Conservation (phyloP, 116 monocot species). For the Zostera marina region DNA sequence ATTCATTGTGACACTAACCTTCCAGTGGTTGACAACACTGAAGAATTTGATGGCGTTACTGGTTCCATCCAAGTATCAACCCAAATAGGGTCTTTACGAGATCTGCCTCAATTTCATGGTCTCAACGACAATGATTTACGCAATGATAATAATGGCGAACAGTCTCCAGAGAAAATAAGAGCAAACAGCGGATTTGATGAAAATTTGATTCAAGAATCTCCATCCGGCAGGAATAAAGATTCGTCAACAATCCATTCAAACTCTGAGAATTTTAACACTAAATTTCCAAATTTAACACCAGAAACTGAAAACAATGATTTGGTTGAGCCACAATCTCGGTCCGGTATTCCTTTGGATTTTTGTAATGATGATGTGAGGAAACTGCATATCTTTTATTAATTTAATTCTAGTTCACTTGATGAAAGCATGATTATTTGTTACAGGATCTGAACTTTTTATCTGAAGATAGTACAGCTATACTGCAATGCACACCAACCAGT, state of each 20-base stretch:
- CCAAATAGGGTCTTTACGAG: too few species aligned
- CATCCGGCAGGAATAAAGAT: constrained; percentile 12
- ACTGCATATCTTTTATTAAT: too few species aligned
- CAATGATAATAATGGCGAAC: neutral
- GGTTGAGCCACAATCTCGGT: constrained; percentile 8
- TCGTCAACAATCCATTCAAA: neutral
- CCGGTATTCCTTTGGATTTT: constrained; percentile 6
- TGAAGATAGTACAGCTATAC: constrained; percentile 14
- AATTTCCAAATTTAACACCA: too few species aligned
- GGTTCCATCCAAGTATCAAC: too few species aligned
- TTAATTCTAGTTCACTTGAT: neutral
- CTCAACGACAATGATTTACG: too few species aligned
- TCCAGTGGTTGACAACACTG: too few species aligned
- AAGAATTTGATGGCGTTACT: too few species aligned
- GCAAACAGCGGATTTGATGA: constrained; percentile 7
- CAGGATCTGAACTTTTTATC: constrained; percentile 58
- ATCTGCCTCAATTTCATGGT: too few species aligned
- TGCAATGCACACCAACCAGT: constrained; percentile 19
- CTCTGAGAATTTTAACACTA: too few species aligned
- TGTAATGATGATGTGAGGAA: constrained; percentile 14
- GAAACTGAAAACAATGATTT: constrained; percentile 1
- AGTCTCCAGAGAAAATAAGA: constrained; percentile 21
- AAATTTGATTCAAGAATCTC: constrained; percentile 9
- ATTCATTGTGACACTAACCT: too few species aligned
- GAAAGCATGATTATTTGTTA: neutral